A percentile compares a stretch with the other conserved stretches of the same genome.
Conservation (phyloP, 2,329 filamentous ascomycete species). For the Colletotrichum horii region DNA sequence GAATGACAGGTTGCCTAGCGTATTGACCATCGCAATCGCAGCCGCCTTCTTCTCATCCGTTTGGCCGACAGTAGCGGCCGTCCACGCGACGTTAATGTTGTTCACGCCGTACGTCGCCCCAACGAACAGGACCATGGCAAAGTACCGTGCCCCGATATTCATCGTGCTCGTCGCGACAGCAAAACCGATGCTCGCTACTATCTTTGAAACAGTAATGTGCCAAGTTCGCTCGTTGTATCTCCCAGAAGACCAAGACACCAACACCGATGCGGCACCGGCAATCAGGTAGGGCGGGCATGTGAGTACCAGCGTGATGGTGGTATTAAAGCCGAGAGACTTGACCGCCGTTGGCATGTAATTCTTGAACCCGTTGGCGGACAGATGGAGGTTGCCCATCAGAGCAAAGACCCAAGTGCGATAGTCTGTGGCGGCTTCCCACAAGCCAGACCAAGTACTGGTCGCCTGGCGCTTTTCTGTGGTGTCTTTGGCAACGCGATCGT, state of each 20-base stretch:
- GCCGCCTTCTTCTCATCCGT: slow-evolving; percentile 52
- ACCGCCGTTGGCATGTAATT: slow-evolving; percentile 18
- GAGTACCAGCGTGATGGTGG: slow-evolving; percentile 46
- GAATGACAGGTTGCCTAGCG: slow-evolving; percentile 10
- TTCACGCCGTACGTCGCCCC: slow-evolving; percentile 43
- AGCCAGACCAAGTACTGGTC: slow-evolving; percentile 45
- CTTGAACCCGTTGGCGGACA: slow-evolving; percentile 53
- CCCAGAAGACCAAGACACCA: background rate
- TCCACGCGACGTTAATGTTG: slow-evolving; percentile 50
- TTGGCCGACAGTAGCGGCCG: slow-evolving; percentile 43
- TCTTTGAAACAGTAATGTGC: slow-evolving; percentile 30
- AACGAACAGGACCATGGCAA: slow-evolving; percentile 41
- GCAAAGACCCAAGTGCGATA: slow-evolving; percentile 53
- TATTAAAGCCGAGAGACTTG: slow-evolving; percentile 41
- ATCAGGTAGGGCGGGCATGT: slow-evolving; percentile 46
- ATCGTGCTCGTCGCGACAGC: slow-evolving; percentile 24
- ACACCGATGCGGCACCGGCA: slow-evolving; percentile 31
- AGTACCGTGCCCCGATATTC: slow-evolving; percentile 7
- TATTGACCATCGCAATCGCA: slow-evolving; percentile 35
- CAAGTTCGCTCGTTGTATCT: background rate
- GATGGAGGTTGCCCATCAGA: slow-evolving; percentile 55
- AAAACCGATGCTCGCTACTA: slow-evolving; percentile 34
- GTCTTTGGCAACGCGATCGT: slow-evolving; percentile 33
- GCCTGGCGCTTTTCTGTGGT: slow-evolving; percentile 38
- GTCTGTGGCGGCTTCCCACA: slow-evolving; percentile 48